Evolutionary conservation across 306 rosid genomes (phyloP), one percentile per base, ranked within the genome.

Genomic region (Casuarina glauca): DNA sequence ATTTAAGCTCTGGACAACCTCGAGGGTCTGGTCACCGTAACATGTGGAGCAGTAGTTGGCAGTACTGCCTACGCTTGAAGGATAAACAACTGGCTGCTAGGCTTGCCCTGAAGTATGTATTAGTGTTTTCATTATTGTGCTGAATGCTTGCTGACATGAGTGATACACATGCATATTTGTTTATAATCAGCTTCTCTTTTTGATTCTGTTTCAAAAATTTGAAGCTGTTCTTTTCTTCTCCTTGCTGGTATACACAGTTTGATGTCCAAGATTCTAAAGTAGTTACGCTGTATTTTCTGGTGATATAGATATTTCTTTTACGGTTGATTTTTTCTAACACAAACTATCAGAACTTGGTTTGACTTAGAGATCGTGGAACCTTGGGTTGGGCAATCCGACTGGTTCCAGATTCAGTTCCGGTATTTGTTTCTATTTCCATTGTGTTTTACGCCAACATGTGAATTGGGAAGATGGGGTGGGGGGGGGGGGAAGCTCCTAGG

Each of bases 1-100:
- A 83, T 70, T 84, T 88, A 54, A 84, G 75, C 62, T 79, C 90
- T 54, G 81, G 85, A 72, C 93, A 83, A 75, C 81, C 76, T 79
- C 97, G 79, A 77, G 91, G 86, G 79, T 77, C 77, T 78, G 97
- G 94, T 74, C 83, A 90, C 74, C 85, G 74, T 58, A 80, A 83
- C 66, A 80, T 84, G 70, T 88, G 94, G 93, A 90, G 95, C 86
- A 90, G 82, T 87, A 92, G 93, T 75, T 94, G 98, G 98, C 97
- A 92, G 92, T 90, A 94, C 83, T 94, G 98, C 88, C 89, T 94
- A 74, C 87, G 97, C 84, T 89, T 94, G 93, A 94, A 88, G 83
- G 97, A 92, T 82, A 92, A 90, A 84, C 92, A 86, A 70, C 85
- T 90, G 84, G 98, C 98, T 46, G 97, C 97, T 80, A 90, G 86